phyloP scores from a whole-genome alignment of 2,329 filamentous ascomycete genomes.

The Fusarium sp. region DNA sequence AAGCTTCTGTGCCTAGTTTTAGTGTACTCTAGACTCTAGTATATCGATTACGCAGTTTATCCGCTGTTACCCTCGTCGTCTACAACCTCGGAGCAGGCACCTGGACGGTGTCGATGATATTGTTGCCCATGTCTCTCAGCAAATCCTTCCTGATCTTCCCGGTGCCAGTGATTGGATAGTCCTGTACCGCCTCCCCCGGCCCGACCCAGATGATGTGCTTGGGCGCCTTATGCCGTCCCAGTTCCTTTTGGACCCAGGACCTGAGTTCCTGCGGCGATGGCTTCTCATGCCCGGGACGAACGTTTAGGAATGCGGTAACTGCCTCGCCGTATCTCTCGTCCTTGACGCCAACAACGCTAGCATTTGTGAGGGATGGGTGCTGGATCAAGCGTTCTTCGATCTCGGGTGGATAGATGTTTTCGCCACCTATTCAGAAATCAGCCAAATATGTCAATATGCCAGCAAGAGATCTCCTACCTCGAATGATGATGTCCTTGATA shows the following conservation, averaged over 20 bases:
- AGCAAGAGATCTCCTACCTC: constrained; percentile 64
- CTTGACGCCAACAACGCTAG: constrained; percentile 82
- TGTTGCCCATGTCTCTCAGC: constrained; percentile 1
- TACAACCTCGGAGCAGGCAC: no score
- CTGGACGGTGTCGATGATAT: no score
- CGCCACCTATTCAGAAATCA: constrained; percentile 73
- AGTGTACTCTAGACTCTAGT: no score
- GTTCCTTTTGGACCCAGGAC: constrained; percentile 36
- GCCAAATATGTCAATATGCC: no score
- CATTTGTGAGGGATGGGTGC: constrained; percentile 77
- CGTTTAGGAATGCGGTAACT: constrained; percentile 79
- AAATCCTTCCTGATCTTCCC: constrained; percentile 63
- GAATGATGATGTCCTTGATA: constrained; percentile 91
- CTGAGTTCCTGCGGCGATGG: background rate
- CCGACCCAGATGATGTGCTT: constrained; percentile 80
- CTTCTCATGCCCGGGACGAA: background rate
- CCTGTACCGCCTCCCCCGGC: constrained; percentile 64
- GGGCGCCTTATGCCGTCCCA: constrained; percentile 76
- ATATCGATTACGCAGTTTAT: no score
- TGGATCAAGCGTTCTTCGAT: constrained; percentile 84
- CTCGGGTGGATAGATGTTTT: constrained; percentile 90
- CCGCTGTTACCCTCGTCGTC: no score
- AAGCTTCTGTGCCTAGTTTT: no score
- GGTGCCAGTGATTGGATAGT: constrained; percentile 73
- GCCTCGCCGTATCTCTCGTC: constrained; percentile 85